Conservation (phyloP, 1,284 basidiomycete species). For the Rhodotorula sp. region DNA sequence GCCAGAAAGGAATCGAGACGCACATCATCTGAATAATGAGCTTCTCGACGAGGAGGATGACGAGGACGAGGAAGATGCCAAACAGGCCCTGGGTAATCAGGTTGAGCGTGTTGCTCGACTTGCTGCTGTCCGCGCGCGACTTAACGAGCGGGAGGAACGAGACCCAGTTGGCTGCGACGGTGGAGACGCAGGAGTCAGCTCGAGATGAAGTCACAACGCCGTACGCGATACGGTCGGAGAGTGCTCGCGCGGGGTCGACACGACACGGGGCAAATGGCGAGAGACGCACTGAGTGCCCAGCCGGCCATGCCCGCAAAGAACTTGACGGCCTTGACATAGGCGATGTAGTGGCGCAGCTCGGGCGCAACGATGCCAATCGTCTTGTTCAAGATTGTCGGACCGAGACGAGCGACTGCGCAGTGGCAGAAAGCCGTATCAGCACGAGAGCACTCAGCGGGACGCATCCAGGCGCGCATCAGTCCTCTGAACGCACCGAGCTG, state of each 20-base stretch:
- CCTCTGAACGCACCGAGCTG: constrained; percentile 64
- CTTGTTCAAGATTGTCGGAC: constrained; percentile 49
- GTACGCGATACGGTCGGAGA: background rate
- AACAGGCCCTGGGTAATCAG: constrained; percentile 70
- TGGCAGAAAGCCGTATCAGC: constrained; percentile 52
- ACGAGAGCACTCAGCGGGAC: constrained; percentile 18
- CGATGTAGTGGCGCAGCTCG: constrained; percentile 68
- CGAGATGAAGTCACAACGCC: background rate
- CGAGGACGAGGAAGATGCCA: constrained; percentile 69
- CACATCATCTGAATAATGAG: constrained; percentile 79
- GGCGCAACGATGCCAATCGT: constrained; percentile 74
- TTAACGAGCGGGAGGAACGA: constrained; percentile 39
- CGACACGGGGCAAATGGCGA: background rate
- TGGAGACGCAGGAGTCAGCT: background rate
- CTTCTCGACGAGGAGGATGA: constrained; percentile 78
- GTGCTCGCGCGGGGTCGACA: no score
- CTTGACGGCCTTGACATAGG: constrained; percentile 69
- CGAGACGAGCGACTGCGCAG: constrained; percentile 36
- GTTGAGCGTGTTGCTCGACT: constrained; percentile 51
- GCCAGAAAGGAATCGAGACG: constrained; percentile 2
- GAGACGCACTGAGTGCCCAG: constrained; percentile 35
- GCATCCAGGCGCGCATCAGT: no score
- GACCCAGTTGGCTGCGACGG: constrained; percentile 12
- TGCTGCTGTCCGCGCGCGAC: constrained; percentile 4
- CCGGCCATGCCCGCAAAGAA: constrained; percentile 35